Evolutionary conservation across 2,329 filamentous ascomycete genomes (phyloP).

Genomic region (Myriangium duriaei): DNA sequence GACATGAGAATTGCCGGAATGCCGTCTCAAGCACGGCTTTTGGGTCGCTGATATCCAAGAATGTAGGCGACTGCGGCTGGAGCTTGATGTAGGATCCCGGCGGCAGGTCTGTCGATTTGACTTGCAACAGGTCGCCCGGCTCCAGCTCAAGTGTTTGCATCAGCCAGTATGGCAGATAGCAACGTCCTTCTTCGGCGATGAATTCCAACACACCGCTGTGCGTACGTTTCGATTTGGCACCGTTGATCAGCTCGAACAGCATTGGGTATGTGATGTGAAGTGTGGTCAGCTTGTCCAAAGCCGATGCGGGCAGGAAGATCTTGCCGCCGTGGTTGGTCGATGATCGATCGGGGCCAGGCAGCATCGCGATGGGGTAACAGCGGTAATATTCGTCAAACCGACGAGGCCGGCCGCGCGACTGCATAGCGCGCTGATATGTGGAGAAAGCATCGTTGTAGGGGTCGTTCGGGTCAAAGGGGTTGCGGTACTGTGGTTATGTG

Average conservation of each 20-base stretch:
- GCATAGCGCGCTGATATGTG: constrained; percentile 42
- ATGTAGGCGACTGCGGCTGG: constrained; percentile 82
- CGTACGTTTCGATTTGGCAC: constrained; percentile 63
- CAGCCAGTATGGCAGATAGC: constrained; percentile 94
- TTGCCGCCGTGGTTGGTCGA: constrained; percentile 95
- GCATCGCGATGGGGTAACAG: constrained; percentile 91
- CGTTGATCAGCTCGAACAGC: constrained; percentile 91
- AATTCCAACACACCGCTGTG: constrained; percentile 96
- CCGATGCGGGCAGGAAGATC: constrained; percentile 91
- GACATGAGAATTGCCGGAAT: constrained; percentile 87
- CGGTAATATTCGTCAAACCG: constrained; percentile 98
- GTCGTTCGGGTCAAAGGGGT: constrained; percentile 40
- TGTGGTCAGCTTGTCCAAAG: constrained; percentile 89
- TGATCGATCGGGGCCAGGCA: constrained; percentile 76
- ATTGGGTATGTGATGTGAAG: constrained; percentile 96
- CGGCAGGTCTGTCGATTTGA: constrained; percentile 87
- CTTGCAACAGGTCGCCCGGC: constrained; percentile 84
- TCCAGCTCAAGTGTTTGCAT: constrained; percentile 87
- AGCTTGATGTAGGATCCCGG: constrained; percentile 90
- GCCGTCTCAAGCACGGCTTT: constrained; percentile 95
- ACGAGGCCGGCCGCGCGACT: constrained; percentile 44
- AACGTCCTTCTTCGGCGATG: constrained; percentile 90
- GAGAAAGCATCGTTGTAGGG: constrained; percentile 35
- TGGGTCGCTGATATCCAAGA: constrained; percentile 93
- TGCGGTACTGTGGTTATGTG: constrained; percentile 34